phyloP scores from a whole-genome alignment of 768 basidiomycete genomes.

The Goffeauzyma gilvescens region DNA sequence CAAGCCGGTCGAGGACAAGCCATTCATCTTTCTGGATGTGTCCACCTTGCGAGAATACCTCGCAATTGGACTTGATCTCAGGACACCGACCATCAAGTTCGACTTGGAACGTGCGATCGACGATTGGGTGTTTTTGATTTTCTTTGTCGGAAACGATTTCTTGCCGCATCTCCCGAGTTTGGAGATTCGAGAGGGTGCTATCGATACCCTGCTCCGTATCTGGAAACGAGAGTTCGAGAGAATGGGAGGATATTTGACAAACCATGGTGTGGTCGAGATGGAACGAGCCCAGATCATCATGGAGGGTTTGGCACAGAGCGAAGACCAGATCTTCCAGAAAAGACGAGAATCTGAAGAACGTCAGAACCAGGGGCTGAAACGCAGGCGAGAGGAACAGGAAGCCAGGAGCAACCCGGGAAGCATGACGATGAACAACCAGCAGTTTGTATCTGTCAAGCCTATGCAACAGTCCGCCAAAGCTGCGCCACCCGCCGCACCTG shows the following conservation, averaged over 20 bases:
- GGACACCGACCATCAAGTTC: constrained; percentile 63
- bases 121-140: constrained; percentile 98
- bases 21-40: constrained; percentile 99
- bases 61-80: constrained; percentile 77
- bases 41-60: constrained; percentile 89
- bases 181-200: constrained; percentile 97
- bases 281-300: constrained; percentile 79
- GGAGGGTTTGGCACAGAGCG: constrained; percentile 77
- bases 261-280: constrained; percentile 74
- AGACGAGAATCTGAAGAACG: constrained; percentile 93
- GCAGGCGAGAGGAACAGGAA: constrained; percentile 49
- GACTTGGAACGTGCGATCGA: constrained; percentile 91
- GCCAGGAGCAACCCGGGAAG: constrained; percentile 33
- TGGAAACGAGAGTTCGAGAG: constrained; percentile 83
- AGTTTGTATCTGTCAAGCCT: constrained; percentile 29
- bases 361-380: constrained; percentile 76
- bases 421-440: constrained; percentile 27
- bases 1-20: constrained; percentile 54
- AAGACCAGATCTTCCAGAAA: constrained; percentile 86
- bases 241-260: constrained; percentile 95
- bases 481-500: no score
- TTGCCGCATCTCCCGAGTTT: constrained; percentile 91
- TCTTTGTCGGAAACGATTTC: constrained; percentile 99
- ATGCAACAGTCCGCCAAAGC: no score
- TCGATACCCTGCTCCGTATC: constrained; percentile 86